Evolutionary conservation across 495 filamentous ascomycete species (phyloP).

Genomic region (Penicillium arizonense): DNA sequence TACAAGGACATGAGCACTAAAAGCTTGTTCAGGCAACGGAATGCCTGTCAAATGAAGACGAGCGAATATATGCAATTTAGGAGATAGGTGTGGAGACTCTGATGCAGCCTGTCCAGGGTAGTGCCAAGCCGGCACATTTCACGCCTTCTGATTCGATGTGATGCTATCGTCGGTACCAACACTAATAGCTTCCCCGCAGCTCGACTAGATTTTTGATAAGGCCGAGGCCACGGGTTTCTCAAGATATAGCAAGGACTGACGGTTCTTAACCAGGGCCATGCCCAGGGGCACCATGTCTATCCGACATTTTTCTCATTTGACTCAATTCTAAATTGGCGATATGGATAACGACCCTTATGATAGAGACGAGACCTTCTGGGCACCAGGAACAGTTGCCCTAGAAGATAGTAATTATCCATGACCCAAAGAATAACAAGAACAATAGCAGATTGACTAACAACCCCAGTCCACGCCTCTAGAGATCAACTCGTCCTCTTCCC

Average conservation of each 20-base stretch:
- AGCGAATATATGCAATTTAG: too few relatives aligned
- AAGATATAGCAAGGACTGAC: not conserved
- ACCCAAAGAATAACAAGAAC: too few relatives aligned
- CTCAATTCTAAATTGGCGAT: not conserved
- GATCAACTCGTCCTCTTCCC: conserved; percentile 25
- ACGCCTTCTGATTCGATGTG: conserved; percentile 11
- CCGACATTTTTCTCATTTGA: too few relatives aligned
- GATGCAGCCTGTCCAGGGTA: too few relatives aligned
- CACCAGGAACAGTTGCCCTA: conserved; percentile 22
- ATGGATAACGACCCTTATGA: conserved; percentile 16
- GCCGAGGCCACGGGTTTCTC: not conserved
- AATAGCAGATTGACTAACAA: not conserved
- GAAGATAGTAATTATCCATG: conserved; percentile 17
- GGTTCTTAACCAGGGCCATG: too few relatives aligned
- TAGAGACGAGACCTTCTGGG: conserved; percentile 23
- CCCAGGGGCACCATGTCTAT: too few relatives aligned
- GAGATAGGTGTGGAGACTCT: too few relatives aligned
- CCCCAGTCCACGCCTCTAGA: conserved; percentile 16
- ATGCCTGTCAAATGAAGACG: too few relatives aligned
- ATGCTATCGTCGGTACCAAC: conserved; percentile 1
- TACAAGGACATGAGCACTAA: too few relatives aligned
- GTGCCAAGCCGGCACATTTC: conserved; percentile 23
- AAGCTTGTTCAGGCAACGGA: too few relatives aligned
- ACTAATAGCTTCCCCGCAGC: conserved; percentile 5
- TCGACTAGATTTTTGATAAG: conserved; percentile 6